These are phyloP conservation scores for Zizania palustris DNA, from an alignment of 202 grass and related monocot genomes.

Conservation along the genomic window DNA sequence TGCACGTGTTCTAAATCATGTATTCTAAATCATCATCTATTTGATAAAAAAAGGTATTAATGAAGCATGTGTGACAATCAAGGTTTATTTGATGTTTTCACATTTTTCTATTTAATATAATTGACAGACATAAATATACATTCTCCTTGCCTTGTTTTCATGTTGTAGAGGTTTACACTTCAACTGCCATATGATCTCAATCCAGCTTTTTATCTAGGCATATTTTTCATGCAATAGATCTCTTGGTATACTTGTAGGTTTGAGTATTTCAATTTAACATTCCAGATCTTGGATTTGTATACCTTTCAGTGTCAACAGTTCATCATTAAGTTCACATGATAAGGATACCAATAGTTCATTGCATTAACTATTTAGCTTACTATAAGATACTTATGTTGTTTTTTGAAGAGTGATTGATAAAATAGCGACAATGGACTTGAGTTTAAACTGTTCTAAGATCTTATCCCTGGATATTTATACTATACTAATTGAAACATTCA, in stretches of 20 bases:
- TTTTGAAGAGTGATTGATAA: neutral
- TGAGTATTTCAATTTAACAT: conserved; percentile 22
- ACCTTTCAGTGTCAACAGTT: neutral
- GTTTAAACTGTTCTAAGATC: conserved; percentile 6
- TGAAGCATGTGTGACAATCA: too few relatives aligned
- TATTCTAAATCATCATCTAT: too few relatives aligned
- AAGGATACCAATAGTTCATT: neutral
- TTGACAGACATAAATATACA: neutral
- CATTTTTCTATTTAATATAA: too few relatives aligned
- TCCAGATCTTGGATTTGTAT: conserved; percentile 11
- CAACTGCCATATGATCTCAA: conserved; percentile 31
- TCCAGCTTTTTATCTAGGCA: conserved; percentile 13
- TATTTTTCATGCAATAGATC: conserved; percentile 25
- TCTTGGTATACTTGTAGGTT: conserved; percentile 26
- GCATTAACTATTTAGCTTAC: too few relatives aligned
- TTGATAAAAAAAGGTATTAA: too few relatives aligned
- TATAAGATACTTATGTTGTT: too few relatives aligned
- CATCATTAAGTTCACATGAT: conserved; percentile 15
- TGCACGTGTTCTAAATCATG: too few relatives aligned
- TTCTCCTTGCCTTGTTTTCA: conserved; percentile 35
- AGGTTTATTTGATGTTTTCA: too few relatives aligned
- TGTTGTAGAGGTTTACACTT: neutral
- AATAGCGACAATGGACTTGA: neutral
- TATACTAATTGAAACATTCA: conserved; percentile 5
- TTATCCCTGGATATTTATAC: neutral